phyloP scores from a whole-genome alignment of 2,329 filamentous ascomycete species.

The Aureobasidium sp. region DNA sequence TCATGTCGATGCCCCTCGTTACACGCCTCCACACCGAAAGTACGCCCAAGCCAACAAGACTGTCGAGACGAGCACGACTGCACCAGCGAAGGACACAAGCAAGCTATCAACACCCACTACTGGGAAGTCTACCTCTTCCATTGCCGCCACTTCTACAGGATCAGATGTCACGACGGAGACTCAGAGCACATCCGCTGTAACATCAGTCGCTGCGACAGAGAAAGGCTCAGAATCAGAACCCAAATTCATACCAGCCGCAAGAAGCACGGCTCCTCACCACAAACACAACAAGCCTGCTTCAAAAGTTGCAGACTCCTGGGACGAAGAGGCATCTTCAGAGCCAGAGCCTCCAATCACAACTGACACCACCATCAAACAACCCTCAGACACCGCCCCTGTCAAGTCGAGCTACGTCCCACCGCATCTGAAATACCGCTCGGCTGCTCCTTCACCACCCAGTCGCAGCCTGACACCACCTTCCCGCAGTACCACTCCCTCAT shows the following conservation, averaged over 20 bases:
- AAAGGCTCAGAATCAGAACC: background rate
- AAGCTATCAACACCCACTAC: background rate
- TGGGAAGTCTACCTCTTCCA: background rate
- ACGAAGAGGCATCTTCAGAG: conserved; percentile 47
- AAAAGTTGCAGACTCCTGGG: conserved; percentile 62
- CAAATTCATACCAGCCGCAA: background rate
- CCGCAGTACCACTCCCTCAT: conserved; percentile 44
- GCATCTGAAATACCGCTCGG: conserved; percentile 18
- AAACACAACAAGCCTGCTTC: conserved; percentile 1
- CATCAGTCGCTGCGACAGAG: background rate
- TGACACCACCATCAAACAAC: conserved; percentile 44
- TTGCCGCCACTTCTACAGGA: background rate
- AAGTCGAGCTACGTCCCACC: conserved; percentile 21
- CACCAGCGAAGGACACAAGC: background rate
- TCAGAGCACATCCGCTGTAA: background rate
- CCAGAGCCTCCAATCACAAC: conserved; percentile 26
- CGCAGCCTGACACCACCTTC: conserved; percentile 14
- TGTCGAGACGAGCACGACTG: background rate
- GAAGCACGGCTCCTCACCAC: background rate
- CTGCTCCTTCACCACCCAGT: conserved; percentile 56
- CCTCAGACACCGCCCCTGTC: conserved; percentile 51
- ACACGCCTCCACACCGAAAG: background rate
- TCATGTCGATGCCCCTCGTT: background rate
- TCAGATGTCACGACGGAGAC: background rate
- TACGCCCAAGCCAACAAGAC: background rate